Base-by-base conservation (phyloP, 2,329 filamentous ascomycete species). In the Plectosphaerella sp. region DNA sequence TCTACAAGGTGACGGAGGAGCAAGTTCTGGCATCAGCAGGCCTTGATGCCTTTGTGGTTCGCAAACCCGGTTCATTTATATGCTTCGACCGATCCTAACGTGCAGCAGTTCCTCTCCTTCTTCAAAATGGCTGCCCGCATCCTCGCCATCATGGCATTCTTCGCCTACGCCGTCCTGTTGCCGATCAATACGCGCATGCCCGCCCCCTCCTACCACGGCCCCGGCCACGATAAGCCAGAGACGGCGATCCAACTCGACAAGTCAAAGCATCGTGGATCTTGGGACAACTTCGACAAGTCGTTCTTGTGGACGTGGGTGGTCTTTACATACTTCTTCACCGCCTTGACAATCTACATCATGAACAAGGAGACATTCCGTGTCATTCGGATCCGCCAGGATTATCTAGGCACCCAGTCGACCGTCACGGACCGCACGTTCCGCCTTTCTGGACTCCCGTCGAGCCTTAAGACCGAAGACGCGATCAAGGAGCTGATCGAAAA, bases 41-140 rank as follows among this genome's bases (percentile, higher is more conserved):
- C 0, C 80, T 99, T 48, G 94, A 99, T 73, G 94, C 94, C 48
- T 99, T 90, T 72, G 94, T 97, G 58, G 87, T 89, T 72, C 10
- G 16, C 52, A 11, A 48, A 5, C 15, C n/a, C 14, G 10, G 6
- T 2, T 2, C 6, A 11, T 8, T n/a, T 2, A 4, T 14, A 8
- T 3, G 37, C 7, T 4, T 5, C 9, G 2, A 11, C 8, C 20
- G 10, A 15, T 12, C 51, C 51, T 57, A 11, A 57, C 47, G 14
- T 18, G 16, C 5, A 2, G 22, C 24, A 72, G 81, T 97, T 99
- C 65, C 78, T 99, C 14, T 83, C 87, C 15, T 99, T 99, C 71
- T 97, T 97, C 78, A 95, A 92, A 67, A 94, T 97, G 84, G 87
- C 93, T 12, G 89, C 91, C 58, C 89, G 88, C 56, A 88, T 97